Conservation (phyloP, 2,329 filamentous ascomycete species). For the Apiospora malaysiana region DNA sequence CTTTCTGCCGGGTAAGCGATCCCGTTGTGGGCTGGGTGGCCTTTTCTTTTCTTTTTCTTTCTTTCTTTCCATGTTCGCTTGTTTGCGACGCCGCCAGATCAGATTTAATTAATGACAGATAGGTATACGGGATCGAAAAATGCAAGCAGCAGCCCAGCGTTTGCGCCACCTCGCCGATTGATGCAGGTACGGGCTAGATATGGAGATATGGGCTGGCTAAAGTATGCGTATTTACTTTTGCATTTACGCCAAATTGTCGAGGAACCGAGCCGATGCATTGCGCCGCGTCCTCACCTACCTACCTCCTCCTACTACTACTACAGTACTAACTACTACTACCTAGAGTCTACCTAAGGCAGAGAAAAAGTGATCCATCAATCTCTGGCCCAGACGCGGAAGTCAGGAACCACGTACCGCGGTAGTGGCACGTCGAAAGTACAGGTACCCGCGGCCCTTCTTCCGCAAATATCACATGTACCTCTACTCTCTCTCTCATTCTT, state of each 20-base stretch:
- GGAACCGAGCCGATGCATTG: constrained; percentile 7
- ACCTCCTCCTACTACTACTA: too few species aligned
- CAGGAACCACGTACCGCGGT: constrained; percentile 7
- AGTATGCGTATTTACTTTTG: neutral
- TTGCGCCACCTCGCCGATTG: constrained; percentile 1
- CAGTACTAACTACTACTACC: too few species aligned
- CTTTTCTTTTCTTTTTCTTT: neutral
- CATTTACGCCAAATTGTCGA: constrained; percentile 6
- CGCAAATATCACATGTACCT: constrained; percentile 6
- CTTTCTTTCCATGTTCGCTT: neutral
- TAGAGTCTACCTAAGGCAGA: too few species aligned
- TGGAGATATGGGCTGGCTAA: neutral
- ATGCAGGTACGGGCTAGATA: constrained; percentile 1
- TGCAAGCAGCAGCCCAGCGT: neutral
- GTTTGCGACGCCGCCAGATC: constrained; percentile 8
- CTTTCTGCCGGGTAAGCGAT: constrained; percentile 10
- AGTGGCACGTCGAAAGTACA: neutral
- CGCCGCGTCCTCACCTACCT: neutral
- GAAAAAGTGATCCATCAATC: constrained; percentile 2
- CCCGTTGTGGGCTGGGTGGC: neutral
- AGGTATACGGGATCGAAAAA: neutral
- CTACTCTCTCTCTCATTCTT: neutral
- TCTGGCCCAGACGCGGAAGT: neutral
- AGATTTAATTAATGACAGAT: neutral
- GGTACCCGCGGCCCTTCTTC: neutral